Conservation (phyloP, 306 rosid genomes). For the Gynostemma pentaphyllum region DNA sequence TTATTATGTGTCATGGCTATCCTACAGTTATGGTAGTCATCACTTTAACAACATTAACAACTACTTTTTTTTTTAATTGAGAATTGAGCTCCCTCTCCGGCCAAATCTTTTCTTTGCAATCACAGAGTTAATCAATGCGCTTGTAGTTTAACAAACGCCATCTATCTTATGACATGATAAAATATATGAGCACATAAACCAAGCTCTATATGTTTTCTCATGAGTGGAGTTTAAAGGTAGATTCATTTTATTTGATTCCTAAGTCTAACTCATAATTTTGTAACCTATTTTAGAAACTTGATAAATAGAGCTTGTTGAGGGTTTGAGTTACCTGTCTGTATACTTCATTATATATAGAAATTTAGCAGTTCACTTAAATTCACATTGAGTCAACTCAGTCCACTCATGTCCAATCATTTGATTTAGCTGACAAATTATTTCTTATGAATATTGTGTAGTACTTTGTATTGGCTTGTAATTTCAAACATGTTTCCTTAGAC, state of each 20-base stretch:
- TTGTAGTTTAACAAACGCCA: background rate
- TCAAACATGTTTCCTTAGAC: background rate
- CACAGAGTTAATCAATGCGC: background rate
- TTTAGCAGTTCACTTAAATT: background rate
- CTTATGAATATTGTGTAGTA: background rate
- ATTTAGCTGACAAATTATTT: background rate
- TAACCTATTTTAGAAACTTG: background rate
- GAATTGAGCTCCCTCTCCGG: conserved; percentile 48
- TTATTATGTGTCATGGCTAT: too few relatives aligned
- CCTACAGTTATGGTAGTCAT: too few relatives aligned
- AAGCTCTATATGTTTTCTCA: background rate
- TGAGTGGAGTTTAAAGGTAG: background rate
- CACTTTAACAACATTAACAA: too few relatives aligned
- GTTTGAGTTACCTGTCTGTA: background rate
- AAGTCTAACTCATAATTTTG: background rate
- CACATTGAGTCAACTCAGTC: background rate
- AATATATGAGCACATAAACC: background rate
- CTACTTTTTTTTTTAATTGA: too few relatives aligned
- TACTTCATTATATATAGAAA: background rate
- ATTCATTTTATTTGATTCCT: background rate
- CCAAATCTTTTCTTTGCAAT: conserved; percentile 61
- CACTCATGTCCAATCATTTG: background rate
- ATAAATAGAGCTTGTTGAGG: background rate
- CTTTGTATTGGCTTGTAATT: background rate
- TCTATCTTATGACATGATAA: conserved; percentile 3